Conservation (phyloP, 495 filamentous ascomycete species). For the Penicillium canariense region DNA sequence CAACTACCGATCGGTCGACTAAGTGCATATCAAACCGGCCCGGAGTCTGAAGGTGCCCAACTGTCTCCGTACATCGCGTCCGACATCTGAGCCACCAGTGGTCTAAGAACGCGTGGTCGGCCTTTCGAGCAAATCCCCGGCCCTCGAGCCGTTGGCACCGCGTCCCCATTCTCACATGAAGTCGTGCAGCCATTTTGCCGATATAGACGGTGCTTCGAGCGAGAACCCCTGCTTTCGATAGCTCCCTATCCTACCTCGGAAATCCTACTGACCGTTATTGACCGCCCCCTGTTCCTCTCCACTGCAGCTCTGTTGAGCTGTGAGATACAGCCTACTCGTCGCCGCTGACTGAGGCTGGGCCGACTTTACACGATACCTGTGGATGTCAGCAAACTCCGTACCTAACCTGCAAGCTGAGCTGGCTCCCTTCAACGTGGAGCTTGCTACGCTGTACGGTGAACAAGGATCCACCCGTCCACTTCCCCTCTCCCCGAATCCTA, state of each 20-base stretch:
- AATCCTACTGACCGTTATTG: slow-evolving; percentile 8
- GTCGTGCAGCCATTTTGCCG: background rate
- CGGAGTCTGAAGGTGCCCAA: slow-evolving; percentile 10
- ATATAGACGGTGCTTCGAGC: background rate
- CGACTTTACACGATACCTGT: background rate
- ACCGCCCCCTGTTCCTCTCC: slow-evolving; percentile 14
- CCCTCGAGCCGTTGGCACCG: background rate
- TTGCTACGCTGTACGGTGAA: background rate
- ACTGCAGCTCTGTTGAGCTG: slow-evolving; percentile 9
- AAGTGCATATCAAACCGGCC: background rate
- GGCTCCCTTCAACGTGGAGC: background rate
- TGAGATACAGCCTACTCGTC: background rate
- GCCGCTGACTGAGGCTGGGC: slow-evolving; percentile 5
- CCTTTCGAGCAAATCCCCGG: background rate
- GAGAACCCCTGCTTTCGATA: too few relatives aligned
- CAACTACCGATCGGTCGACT: background rate
- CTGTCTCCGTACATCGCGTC: background rate
- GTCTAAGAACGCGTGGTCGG: slow-evolving; percentile 20
- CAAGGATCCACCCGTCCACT: slow-evolving; percentile 5
- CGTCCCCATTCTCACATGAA: slow-evolving; percentile 9
- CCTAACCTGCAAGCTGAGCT: background rate
- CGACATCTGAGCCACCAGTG: slow-evolving; percentile 15
- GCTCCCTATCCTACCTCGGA: background rate
- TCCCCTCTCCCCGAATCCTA: slow-evolving; percentile 3
- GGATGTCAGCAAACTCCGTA: background rate